Evolutionary conservation across 202 grass and related monocot genomes (phyloP), one percentile per base, ranked within the genome.

Genomic region (Carex sylvatica): DNA sequence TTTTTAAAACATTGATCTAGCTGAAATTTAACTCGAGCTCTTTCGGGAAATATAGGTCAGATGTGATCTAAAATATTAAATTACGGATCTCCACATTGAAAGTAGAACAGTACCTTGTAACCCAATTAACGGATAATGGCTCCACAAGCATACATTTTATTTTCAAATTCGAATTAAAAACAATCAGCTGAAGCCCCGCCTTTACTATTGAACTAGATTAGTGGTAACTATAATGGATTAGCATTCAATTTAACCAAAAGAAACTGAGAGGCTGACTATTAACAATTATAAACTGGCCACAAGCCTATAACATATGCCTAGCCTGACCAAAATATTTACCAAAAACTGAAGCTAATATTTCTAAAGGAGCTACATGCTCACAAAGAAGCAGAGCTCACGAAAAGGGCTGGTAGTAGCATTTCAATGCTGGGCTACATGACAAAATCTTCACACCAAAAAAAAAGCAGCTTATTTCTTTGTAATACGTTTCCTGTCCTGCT

Each of bases 321-420:
- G 64, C 24, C 40, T 52, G 40, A 68, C 79, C 61, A 82, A 54
- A 53, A 82, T 82, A 82, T 82, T 82, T 82, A 82, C 62, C 79
- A 53, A 64, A 80, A 62, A 30, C 30, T 15, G 38, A 68, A 38
- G 61, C 40, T 68, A 68, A 67, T 66, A 66, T 63, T 4, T 31
- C 79, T 68, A 4, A 81, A 31, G 31, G 15, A 82, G 46, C 79
- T 82, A 66, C 42, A 82, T 64, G 44, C 40, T 30, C 24, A 68
- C 51, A 68, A 82, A 53, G 24, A 24, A 67, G 46, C 38, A 52
- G 79, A 80, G 31, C 56, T 60, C 31, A 26, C 33, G 64, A 47
- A 40, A 40, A 6, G 18, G 9, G 59, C 59, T 80, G 56, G 30
- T 20, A 35, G 24, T 71, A 74, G 23, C 71, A 54, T 9, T 74